Percentiles rank a stretch among this genome's conserved stretches.
Conservation (phyloP, 2,329 filamentous ascomycete genomes). For the Ceratocystis harringtonii region DNA sequence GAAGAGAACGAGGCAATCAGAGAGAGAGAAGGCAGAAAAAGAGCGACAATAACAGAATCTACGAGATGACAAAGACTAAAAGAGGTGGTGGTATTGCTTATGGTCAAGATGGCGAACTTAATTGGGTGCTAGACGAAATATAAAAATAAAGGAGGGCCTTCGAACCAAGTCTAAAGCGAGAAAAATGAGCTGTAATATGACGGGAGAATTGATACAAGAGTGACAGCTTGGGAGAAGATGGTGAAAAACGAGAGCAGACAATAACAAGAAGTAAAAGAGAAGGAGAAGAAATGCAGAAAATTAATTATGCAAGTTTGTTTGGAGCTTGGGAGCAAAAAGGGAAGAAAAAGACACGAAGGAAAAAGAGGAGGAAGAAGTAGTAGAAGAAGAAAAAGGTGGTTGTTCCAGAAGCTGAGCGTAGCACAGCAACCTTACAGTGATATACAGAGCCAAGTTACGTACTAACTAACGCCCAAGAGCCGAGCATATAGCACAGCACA, state of each 20-base stretch:
- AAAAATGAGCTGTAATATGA: background rate
- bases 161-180: background rate
- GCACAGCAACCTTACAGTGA: background rate
- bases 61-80: no score
- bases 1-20: background rate
- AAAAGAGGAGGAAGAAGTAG: background rate
- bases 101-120: background rate
- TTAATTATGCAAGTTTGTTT: background rate
- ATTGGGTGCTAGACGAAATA: background rate
- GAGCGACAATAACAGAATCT: background rate
- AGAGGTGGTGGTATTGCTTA: background rate
- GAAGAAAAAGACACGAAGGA: background rate
- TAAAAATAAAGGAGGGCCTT: no score
- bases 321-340: background rate
- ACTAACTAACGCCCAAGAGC: background rate
- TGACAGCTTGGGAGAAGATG: background rate
- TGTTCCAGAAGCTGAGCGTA: conserved; percentile 1
- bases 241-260: no score
- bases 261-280: no score
- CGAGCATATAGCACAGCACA: no score
- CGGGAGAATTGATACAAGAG: background rate
- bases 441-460: background rate
- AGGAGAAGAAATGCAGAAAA: background rate
- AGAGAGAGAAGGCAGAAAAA: background rate
- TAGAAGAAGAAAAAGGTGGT: background rate